Conservation (phyloP, 2,329 filamentous ascomycete genomes). For the Chalara sp. region DNA sequence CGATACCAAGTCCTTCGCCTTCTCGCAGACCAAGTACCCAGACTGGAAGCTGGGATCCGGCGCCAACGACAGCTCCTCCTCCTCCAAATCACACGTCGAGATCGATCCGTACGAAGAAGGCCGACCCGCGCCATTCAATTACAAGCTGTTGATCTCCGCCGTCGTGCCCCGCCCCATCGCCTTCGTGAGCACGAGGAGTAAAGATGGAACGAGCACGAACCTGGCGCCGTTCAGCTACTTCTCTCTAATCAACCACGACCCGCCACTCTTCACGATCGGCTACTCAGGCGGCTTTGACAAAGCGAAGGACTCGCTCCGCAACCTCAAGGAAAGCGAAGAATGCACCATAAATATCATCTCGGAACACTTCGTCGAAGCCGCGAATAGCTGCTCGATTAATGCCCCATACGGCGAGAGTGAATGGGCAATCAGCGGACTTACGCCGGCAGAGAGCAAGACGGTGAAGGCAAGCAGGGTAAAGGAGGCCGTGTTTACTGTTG, state of each 20-base stretch:
- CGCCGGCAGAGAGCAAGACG: slow-evolving; percentile 56
- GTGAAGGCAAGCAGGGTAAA: slow-evolving; percentile 68
- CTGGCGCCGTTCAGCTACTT: slow-evolving; percentile 86
- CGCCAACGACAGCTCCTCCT: slow-evolving; percentile 46
- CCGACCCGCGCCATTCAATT: slow-evolving; percentile 66
- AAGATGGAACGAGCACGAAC: slow-evolving; percentile 62
- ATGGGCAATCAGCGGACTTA: slow-evolving; percentile 73
- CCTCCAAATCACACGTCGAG: slow-evolving; percentile 54
- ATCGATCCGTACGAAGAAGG: slow-evolving; percentile 76
- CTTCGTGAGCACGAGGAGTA: slow-evolving; percentile 48
- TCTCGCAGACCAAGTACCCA: slow-evolving; percentile 58
- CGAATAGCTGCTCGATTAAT: slow-evolving; percentile 75
- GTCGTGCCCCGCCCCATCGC: slow-evolving; percentile 78
- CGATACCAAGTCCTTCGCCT: slow-evolving; percentile 38
- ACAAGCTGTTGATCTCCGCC: slow-evolving; percentile 83
- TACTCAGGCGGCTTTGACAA: slow-evolving; percentile 36
- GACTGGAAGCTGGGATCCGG: slow-evolving; percentile 61
- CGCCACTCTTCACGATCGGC: slow-evolving; percentile 69
- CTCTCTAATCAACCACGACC: slow-evolving; percentile 77
- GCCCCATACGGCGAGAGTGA: slow-evolving; percentile 71
- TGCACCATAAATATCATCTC: slow-evolving; percentile 84
- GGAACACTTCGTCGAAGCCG: slow-evolving; percentile 80
- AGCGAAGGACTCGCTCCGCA: slow-evolving; percentile 74
- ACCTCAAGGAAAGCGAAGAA: slow-evolving; percentile 65
- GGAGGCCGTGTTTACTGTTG: slow-evolving; percentile 78